A percentile compares a stretch with the other conserved stretches of the same genome.
phyloP scores from a whole-genome alignment of 805 yeast species.

The Candida tammaniensis region DNA sequence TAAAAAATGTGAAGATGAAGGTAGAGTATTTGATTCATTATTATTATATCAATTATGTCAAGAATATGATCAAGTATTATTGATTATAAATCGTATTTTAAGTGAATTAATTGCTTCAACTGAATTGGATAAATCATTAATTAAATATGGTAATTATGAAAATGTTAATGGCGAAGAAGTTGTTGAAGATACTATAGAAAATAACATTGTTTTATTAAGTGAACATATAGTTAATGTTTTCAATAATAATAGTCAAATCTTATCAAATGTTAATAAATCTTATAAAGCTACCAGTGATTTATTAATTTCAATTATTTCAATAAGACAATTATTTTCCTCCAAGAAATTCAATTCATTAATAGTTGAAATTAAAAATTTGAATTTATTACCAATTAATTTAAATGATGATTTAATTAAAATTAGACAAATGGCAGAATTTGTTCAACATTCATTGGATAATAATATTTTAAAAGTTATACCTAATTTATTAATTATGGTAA shows the following conservation, averaged over 20 bases:
- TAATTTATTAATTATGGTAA: slow-evolving; percentile 69
- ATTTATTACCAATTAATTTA: slow-evolving; percentile 58
- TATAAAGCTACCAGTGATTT: slow-evolving; percentile 64
- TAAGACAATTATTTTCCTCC: slow-evolving; percentile 56
- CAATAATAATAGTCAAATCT: slow-evolving; percentile 57
- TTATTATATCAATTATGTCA: slow-evolving; percentile 83
- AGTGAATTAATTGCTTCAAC: slow-evolving; percentile 74
- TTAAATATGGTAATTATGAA: slow-evolving; percentile 40
- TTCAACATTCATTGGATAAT: slow-evolving; percentile 65
- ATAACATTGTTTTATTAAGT: slow-evolving; percentile 47
- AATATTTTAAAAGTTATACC: slow-evolving; percentile 78
- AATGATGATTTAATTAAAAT: slow-evolving; percentile 52
- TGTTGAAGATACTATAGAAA: slow-evolving; percentile 39
- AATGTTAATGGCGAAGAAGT: slow-evolving; percentile 31
- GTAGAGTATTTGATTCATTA: slow-evolving; percentile 81
- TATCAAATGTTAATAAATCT: slow-evolving; percentile 50
- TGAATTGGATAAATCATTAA: slow-evolving; percentile 61
- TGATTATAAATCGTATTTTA: slow-evolving; percentile 68
- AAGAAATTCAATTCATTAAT: slow-evolving; percentile 61
- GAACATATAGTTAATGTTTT: slow-evolving; percentile 43
- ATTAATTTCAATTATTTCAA: slow-evolving; percentile 63
- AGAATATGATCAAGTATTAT: slow-evolving; percentile 78
- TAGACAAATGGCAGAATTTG: slow-evolving; percentile 60
- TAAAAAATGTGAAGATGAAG: slow-evolving; percentile 84
- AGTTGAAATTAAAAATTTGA: slow-evolving; percentile 53